phyloP scores from a whole-genome alignment of 2,329 filamentous ascomycete genomes.

The Xenoacremonium recifei region DNA sequence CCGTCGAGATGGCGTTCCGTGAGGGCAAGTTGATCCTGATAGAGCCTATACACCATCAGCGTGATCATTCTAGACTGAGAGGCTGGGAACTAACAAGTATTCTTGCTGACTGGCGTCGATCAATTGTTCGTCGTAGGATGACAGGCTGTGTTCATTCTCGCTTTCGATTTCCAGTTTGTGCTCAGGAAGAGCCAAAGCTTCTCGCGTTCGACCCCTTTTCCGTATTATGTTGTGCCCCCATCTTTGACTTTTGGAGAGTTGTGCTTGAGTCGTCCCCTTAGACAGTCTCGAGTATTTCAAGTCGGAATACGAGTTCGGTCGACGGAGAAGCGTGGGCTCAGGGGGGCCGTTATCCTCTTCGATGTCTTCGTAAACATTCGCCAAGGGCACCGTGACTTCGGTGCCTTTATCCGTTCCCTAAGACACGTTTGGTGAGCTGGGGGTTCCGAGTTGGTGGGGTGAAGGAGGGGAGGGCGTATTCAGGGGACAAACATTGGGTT shows the following conservation, averaged over 20 bases:
- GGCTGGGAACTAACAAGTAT: slow-evolving; percentile 60
- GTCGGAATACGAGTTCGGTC: slow-evolving; percentile 74
- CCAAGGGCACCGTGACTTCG: slow-evolving; percentile 54
- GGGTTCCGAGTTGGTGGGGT: slow-evolving; percentile 14
- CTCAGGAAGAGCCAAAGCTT: slow-evolving; percentile 44
- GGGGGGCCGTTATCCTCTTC: slow-evolving; percentile 60
- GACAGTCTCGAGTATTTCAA: no score
- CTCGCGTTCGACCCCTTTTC: slow-evolving; percentile 45
- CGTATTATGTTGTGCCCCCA: slow-evolving; percentile 39
- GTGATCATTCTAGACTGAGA: slow-evolving; percentile 1
- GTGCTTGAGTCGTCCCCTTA: slow-evolving; percentile 57
- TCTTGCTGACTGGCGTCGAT: slow-evolving; percentile 81
- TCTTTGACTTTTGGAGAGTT: slow-evolving; percentile 50
- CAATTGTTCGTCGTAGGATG: slow-evolving; percentile 60
- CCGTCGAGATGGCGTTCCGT: slow-evolving; percentile 80
- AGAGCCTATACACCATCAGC: slow-evolving; percentile 54
- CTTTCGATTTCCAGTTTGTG: slow-evolving; percentile 17
- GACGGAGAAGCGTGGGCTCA: slow-evolving; percentile 60
- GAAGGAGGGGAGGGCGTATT: slow-evolving; percentile 1
- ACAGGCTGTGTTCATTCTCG: slow-evolving; percentile 17
- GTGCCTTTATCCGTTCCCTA: slow-evolving; percentile 54
- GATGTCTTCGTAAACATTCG: slow-evolving; percentile 57
- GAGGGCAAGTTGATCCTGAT: slow-evolving; percentile 76
- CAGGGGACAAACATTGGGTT: slow-evolving; percentile 56
- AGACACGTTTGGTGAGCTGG: slow-evolving; percentile 22